Conservation (phyloP, 495 filamentous ascomycete genomes). For the Pseudotulostoma volvatum region DNA sequence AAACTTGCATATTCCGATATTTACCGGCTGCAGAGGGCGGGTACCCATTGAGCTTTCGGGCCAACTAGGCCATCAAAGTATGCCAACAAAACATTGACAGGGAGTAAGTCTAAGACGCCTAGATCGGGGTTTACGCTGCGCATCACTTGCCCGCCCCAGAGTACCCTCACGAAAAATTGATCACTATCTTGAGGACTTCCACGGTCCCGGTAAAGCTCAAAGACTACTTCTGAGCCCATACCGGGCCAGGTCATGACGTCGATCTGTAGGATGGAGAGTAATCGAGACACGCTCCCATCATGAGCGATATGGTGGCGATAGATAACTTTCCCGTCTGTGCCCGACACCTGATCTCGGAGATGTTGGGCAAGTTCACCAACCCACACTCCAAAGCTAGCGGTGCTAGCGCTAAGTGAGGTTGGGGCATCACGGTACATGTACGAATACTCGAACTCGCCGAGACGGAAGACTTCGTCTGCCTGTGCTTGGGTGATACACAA, state of each 20-base stretch:
- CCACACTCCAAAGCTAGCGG: slow-evolving; percentile 42
- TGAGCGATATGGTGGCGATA: slow-evolving; percentile 57
- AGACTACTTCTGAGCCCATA: slow-evolving; percentile 53
- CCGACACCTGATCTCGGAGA: slow-evolving; percentile 28
- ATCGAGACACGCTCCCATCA: slow-evolving; percentile 44
- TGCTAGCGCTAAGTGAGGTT: slow-evolving; percentile 36
- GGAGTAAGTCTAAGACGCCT: slow-evolving; percentile 45
- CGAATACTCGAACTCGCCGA: slow-evolving; percentile 55
- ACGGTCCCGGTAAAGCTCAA: slow-evolving; percentile 37
- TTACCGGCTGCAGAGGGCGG: slow-evolving; percentile 15
- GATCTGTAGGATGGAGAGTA: slow-evolving; percentile 48
- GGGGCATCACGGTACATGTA: slow-evolving; percentile 47
- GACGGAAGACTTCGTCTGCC: slow-evolving; percentile 45
- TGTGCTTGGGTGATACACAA: slow-evolving; percentile 38
- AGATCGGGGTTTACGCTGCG: slow-evolving; percentile 39
- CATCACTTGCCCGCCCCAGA: slow-evolving; percentile 48
- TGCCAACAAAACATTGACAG: slow-evolving; percentile 35
- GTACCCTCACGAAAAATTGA: slow-evolving; percentile 34
- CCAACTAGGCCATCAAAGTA: slow-evolving; percentile 54
- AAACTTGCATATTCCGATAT: not conserved
- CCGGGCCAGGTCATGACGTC: slow-evolving; percentile 60
- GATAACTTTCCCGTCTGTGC: slow-evolving; percentile 12
- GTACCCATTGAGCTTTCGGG: slow-evolving; percentile 26
- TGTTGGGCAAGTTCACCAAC: slow-evolving; percentile 45
- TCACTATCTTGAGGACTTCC: slow-evolving; percentile 4